These are phyloP conservation scores for Alternaria conjuncta DNA, from an alignment of 2,329 filamentous ascomycete genomes.

Conservation along the genomic window DNA sequence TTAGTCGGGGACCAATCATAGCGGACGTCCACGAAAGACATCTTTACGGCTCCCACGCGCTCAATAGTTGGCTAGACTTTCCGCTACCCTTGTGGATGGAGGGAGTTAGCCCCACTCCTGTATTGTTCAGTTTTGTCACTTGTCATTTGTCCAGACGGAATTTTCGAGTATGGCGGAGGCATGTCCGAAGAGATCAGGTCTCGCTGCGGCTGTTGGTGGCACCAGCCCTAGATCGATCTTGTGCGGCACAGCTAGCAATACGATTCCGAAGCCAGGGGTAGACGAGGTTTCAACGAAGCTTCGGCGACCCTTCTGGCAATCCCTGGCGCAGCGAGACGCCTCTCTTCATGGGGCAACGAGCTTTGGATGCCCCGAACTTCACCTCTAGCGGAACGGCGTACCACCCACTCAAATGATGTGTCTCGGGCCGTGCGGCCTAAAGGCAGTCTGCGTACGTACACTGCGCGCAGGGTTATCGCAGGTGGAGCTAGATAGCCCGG, in stretches of 20 bases:
- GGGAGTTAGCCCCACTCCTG: neutral
- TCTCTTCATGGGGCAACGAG: neutral
- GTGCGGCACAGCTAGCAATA: neutral
- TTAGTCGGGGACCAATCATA: constrained; percentile 3
- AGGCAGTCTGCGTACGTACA: neutral
- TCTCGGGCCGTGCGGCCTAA: neutral
- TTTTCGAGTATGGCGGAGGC: neutral
- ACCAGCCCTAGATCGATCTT: neutral
- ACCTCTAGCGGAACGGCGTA: constrained; percentile 2
- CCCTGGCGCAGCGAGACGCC: neutral
- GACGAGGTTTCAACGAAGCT: neutral
- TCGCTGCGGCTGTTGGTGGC: constrained; percentile 2
- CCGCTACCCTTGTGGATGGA: neutral
- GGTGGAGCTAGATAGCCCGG: neutral
- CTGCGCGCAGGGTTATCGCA: neutral
- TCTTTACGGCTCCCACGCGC: neutral
- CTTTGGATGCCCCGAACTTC: neutral
- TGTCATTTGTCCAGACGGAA: neutral
- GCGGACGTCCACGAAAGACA: constrained; percentile 1
- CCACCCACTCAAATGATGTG: neutral
- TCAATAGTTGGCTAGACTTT: constrained; percentile 1
- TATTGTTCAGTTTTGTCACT: neutral
- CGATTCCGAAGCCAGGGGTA: constrained; percentile 4
- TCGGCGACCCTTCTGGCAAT: neutral
- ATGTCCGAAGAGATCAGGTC: neutral